Base-by-base conservation (phyloP, 768 basidiomycete genomes). In the Russula earlei region DNA sequence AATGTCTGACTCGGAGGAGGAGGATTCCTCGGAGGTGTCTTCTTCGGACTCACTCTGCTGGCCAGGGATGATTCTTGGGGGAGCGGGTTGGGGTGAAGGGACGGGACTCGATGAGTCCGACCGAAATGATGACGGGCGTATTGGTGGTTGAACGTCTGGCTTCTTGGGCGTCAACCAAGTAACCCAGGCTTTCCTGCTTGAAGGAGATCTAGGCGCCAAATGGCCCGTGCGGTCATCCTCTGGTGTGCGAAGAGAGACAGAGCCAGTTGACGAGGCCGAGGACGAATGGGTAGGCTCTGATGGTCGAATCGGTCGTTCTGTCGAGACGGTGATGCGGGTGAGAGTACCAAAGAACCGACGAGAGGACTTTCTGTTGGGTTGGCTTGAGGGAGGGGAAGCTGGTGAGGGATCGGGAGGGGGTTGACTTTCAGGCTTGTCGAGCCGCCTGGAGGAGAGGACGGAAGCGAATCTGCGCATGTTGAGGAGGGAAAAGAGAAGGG, bases 381-480 rank as follows among this genome's bases (percentile, higher is more conserved):
- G 53, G 20, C 37, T 36, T n/a, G 49, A 42, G 27, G 38, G 31
- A n/a, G 48, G 5, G 19, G 47, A 20, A n/a, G n/a, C n/a, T 49
- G 19, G 17, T 56, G 68, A 53, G 72, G 67, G n/a, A 67, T 64
- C 52, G 43, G 66, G 66, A 19, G 38, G 31, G 19, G 62, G 59
- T 66, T 69, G 45, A 31, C 5, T 14, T 10, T 46, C 45, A 6
- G 29, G n/a, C 45, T 20, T 75, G 69, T 74, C 70, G 58, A 68
- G 58, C 48, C 68, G 72, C 63, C 68, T 65, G 4, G 43, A 1
- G 24, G 68, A 66, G 62, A 85, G 78, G 62, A 78, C 77, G 36
- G 80, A 77, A 51, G 75, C 75, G 64, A 85, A 70, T 62, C 84
- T 80, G 65, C 82, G 82, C 84, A 86, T 86, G 55, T 38, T 65